Conservation (phyloP, 768 basidiomycete genomes). For the Leccinum subgranulosum region DNA sequence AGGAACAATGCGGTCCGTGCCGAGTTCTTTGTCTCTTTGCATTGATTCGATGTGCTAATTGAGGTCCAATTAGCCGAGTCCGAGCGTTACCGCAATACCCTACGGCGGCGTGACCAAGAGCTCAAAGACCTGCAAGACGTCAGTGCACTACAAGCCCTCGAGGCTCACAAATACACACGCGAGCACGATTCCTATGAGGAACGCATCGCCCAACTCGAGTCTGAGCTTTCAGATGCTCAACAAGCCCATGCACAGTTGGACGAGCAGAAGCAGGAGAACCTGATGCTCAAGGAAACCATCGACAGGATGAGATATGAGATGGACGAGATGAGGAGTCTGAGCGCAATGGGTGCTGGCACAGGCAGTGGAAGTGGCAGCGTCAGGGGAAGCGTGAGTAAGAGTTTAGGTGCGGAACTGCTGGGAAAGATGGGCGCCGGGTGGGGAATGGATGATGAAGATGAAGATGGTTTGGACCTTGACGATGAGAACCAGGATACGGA, state of each 20-base stretch:
- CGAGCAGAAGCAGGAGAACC: slow-evolving; percentile 92
- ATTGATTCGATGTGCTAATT: neutral
- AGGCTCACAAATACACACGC: slow-evolving; percentile 59
- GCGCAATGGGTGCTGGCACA: slow-evolving; percentile 34
- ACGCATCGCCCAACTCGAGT: slow-evolving; percentile 65
- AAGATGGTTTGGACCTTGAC: slow-evolving; percentile 33
- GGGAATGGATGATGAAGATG: slow-evolving; percentile 43
- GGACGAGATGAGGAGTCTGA: slow-evolving; percentile 75
- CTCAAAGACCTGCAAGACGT: slow-evolving; percentile 64
- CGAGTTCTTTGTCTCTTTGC: neutral
- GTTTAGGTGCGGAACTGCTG: slow-evolving; percentile 68
- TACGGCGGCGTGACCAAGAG: slow-evolving; percentile 72
- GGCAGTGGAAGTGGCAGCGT: slow-evolving; percentile 48
- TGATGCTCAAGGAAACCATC: slow-evolving; percentile 92
- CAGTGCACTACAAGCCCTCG: slow-evolving; percentile 57
- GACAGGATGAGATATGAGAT: slow-evolving; percentile 92
- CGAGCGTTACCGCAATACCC: slow-evolving; percentile 71
- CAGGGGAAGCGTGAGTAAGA: slow-evolving; percentile 63
- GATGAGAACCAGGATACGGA: slow-evolving; percentile 54
- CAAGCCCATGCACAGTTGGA: slow-evolving; percentile 74
- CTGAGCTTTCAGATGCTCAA: slow-evolving; percentile 66
- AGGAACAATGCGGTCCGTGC: slow-evolving; percentile 77
- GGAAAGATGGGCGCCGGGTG: slow-evolving; percentile 53
- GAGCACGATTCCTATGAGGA: slow-evolving; percentile 74
- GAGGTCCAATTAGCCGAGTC: slow-evolving; percentile 52